Percentiles rank a stretch among this genome's conserved stretches.
Evolutionary conservation across 2,329 filamentous ascomycete species (phyloP).

Genomic region (Chaetomium sp.): DNA sequence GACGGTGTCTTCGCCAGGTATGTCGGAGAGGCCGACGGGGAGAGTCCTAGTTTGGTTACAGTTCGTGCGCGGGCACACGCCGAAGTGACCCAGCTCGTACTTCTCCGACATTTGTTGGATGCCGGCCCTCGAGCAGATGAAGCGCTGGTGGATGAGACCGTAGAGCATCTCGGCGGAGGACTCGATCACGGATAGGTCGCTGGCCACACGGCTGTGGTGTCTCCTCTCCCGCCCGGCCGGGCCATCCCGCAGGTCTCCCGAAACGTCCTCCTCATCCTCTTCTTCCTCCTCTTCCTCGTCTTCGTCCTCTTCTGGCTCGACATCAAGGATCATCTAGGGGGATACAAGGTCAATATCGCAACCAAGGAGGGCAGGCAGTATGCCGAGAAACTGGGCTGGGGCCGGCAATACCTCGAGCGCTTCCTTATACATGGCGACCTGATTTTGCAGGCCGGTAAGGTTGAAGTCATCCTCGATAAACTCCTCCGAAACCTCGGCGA

Average conservation of each 20-base stretch:
- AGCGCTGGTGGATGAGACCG: conserved; percentile 96
- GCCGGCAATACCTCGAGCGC: conserved; percentile 70
- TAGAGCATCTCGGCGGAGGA: conserved; percentile 98
- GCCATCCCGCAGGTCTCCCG: conserved; percentile 63
- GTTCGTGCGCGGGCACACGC: conserved; percentile 89
- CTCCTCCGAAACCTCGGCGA: conserved; percentile 97
- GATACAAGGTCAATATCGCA: conserved; percentile 29
- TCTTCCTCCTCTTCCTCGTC: conserved; percentile 82
- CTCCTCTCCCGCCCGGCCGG: conserved; percentile 63
- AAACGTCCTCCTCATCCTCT: conserved; percentile 72
- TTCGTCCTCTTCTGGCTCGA: conserved; percentile 94
- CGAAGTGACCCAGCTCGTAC: conserved; percentile 96
- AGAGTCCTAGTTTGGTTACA: conserved; percentile 89
- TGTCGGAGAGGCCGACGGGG: conserved; percentile 91
- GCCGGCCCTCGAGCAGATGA: conserved; percentile 92
- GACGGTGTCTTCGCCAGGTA: conserved; percentile 93
- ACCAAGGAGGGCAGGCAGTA: background rate
- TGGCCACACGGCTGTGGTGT: conserved; percentile 81
- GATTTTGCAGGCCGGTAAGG: conserved; percentile 88
- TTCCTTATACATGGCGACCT: conserved; percentile 99
- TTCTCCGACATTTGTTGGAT: conserved; percentile 99
- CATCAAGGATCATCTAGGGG: conserved; percentile 87
- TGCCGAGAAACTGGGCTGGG: background rate
- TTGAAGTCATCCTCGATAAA: conserved; percentile 99
- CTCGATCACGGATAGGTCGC: conserved; percentile 93